phyloP scores from a whole-genome alignment of 2,329 filamentous ascomycete genomes.

The Neopestalotiopsis sp. region DNA sequence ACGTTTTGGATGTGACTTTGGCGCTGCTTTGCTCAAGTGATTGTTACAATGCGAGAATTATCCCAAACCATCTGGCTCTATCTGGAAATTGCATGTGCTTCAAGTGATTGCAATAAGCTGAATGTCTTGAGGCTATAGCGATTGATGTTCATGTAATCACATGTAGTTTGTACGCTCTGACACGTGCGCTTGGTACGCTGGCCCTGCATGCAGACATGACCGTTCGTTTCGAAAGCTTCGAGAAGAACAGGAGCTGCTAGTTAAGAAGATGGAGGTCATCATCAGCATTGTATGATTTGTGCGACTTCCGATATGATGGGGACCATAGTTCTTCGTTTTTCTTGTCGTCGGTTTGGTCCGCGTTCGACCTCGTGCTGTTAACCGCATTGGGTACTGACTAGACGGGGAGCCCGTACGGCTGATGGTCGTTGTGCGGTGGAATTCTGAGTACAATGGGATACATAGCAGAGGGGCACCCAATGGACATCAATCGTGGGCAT shows the following conservation, averaged over 20 bases:
- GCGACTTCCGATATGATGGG: slow-evolving; percentile 9
- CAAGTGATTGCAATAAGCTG: background rate
- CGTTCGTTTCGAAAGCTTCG: slow-evolving; percentile 15
- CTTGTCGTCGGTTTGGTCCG: slow-evolving; percentile 4
- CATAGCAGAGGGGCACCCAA: background rate
- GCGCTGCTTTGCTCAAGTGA: background rate
- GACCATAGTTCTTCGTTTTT: background rate
- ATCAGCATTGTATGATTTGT: slow-evolving; percentile 9
- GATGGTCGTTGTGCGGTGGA: background rate
- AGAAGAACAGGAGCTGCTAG: slow-evolving; percentile 6
- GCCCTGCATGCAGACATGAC: background rate
- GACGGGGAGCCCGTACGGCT: background rate
- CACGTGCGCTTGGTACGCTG: background rate
- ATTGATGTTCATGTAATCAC: background rate
- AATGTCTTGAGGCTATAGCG: background rate
- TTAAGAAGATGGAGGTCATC: background rate
- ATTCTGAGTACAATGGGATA: background rate
- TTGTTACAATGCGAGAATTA: background rate
- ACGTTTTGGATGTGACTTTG: background rate
- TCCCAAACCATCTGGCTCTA: background rate
- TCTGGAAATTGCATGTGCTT: background rate
- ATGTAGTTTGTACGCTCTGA: background rate
- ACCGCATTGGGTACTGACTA: background rate
- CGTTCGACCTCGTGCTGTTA: background rate
- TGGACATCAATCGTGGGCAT: background rate